A percentile compares a stretch with the other conserved stretches of the same genome.
Conservation (phyloP, 345 rosid genomes). For the Barbarea vulgaris region DNA sequence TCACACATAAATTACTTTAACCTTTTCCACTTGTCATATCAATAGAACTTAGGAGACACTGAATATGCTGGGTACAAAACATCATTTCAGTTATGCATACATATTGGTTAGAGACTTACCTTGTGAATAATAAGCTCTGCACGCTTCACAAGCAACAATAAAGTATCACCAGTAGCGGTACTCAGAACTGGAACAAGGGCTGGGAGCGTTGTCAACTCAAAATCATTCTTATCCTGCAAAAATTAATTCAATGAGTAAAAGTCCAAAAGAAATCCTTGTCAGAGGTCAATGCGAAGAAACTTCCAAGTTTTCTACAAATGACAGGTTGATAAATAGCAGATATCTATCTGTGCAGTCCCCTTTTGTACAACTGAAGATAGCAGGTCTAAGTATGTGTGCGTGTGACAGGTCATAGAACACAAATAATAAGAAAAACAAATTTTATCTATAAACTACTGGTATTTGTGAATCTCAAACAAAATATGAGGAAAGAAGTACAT, state of each 20-base stretch:
- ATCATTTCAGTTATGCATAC: constrained; percentile 1
- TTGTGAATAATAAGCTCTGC: constrained; percentile 87
- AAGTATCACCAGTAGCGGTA: constrained; percentile 87
- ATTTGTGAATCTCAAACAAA: constrained; percentile 6
- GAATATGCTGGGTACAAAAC: constrained; percentile 4
- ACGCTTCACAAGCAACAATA: constrained; percentile 79
- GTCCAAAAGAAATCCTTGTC: background rate
- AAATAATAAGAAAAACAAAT: background rate
- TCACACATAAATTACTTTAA: constrained; percentile 2
- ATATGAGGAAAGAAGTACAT: constrained; percentile 21
- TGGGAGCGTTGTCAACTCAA: constrained; percentile 85
- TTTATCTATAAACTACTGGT: background rate
- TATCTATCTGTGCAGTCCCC: constrained; percentile 2
- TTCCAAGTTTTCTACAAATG: constrained; percentile 16
- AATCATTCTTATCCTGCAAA: constrained; percentile 84
- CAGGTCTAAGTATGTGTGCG: constrained; percentile 4
- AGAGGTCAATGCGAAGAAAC: constrained; percentile 7
- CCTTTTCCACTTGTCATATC: background rate
- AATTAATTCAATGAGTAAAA: constrained; percentile 6
- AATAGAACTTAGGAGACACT: constrained; percentile 19
- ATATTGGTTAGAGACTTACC: constrained; percentile 48
- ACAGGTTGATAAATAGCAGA: background rate
- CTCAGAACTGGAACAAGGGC: constrained; percentile 91
- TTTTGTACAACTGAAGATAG: constrained; percentile 12
- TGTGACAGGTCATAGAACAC: constrained; percentile 5